Percentiles rank a stretch among this genome's conserved stretches.
Conservation (phyloP, 495 filamentous ascomycete species). For the Penicillium canescens region DNA sequence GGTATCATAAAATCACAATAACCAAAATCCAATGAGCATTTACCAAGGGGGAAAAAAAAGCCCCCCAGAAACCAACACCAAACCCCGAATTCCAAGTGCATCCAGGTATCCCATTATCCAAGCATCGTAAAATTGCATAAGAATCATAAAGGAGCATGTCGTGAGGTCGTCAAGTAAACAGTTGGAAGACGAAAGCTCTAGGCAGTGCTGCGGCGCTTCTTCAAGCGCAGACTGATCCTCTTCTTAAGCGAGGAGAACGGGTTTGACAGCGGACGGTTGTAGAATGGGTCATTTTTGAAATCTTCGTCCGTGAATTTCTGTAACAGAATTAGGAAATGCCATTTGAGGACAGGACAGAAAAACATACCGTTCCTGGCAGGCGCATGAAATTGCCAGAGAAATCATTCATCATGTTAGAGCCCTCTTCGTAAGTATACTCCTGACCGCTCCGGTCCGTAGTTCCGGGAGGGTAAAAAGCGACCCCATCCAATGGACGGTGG, state of each 20-base stretch:
- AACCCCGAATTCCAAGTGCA: slow-evolving; percentile 2
- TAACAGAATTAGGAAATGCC: slow-evolving; percentile 1
- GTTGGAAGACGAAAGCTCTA: slow-evolving; percentile 8
- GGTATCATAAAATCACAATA: neutral
- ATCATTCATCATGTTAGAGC: slow-evolving; percentile 79
- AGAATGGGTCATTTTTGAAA: slow-evolving; percentile 49
- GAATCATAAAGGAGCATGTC: neutral
- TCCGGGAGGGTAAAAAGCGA: slow-evolving; percentile 74
- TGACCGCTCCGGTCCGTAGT: slow-evolving; percentile 63
- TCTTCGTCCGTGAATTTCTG: slow-evolving; percentile 51
- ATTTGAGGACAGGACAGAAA: neutral
- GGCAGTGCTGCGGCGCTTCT: slow-evolving; percentile 28
- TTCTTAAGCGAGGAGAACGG: slow-evolving; percentile 35
- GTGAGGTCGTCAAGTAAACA: slow-evolving; percentile 9
- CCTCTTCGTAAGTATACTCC: slow-evolving; percentile 79
- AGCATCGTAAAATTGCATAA: neutral
- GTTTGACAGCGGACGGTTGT: slow-evolving; percentile 34
- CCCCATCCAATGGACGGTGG: slow-evolving; percentile 84
- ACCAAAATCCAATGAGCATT: neutral
- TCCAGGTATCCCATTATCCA: slow-evolving; percentile 2
- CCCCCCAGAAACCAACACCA: neutral
- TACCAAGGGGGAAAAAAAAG: neutral
- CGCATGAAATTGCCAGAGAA: slow-evolving; percentile 39
- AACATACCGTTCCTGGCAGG: slow-evolving; percentile 34
- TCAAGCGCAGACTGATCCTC: slow-evolving; percentile 35